Evolutionary conservation across 495 filamentous ascomycete genomes (phyloP).

Genomic region (Trypethelium eluteriae): DNA sequence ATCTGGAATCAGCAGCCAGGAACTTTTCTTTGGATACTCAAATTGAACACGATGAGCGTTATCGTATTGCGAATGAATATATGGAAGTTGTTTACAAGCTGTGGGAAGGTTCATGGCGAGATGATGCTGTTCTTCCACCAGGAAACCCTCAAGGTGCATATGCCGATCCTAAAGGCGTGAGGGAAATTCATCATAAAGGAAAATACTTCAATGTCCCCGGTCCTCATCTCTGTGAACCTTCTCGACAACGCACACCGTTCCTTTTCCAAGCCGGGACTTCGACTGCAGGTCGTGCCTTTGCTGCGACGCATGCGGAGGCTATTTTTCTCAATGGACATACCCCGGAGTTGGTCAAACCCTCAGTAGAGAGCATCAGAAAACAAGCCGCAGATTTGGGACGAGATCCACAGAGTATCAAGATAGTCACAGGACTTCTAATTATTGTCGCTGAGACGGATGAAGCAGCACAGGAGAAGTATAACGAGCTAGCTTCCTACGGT

Average conservation of each 20-base stretch:
- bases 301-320: conserved; percentile 55
- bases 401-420: conserved; percentile 46
- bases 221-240: conserved; percentile 55
- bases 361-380: conserved; percentile 44
- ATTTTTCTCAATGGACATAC: conserved; percentile 35
- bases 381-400: conserved; percentile 41
- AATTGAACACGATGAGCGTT: conserved; percentile 57
- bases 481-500: conserved; percentile 42
- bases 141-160: conserved; percentile 49
- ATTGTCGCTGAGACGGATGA: conserved; percentile 49
- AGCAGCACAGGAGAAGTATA: conserved; percentile 48
- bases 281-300: conserved; percentile 54
- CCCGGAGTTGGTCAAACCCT: conserved; percentile 10
- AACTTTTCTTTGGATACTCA: conserved; percentile 50
- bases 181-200: conserved; percentile 57
- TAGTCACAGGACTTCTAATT: conserved; percentile 46
- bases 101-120: conserved; percentile 58
- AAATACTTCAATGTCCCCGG: conserved; percentile 58
- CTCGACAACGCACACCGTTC: conserved; percentile 58
- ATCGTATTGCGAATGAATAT: conserved; percentile 59
- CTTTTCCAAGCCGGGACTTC: conserved; percentile 62
- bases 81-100: conserved; percentile 61
- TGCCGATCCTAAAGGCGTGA: conserved; percentile 48
- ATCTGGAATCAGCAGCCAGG: conserved; percentile 55
- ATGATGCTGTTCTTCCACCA: conserved; percentile 50